A percentile compares a stretch with the other conserved stretches of the same genome.
Conservation (phyloP, 164 flowering plant genomes). For the Euptelea pleiosperma region DNA sequence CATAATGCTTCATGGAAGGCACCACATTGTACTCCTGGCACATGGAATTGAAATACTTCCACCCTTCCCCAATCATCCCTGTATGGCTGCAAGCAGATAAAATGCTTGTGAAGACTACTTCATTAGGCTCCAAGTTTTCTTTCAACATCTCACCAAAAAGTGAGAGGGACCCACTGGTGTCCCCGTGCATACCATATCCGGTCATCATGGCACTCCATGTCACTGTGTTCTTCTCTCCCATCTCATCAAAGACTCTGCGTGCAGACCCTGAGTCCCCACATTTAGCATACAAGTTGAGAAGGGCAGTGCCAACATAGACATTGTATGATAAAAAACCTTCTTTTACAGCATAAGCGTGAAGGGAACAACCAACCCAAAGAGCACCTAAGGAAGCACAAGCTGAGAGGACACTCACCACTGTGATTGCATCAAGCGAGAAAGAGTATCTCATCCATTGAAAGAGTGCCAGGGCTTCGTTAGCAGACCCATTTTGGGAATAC, state of each 20-base stretch:
- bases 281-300: constrained; percentile 64
- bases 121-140: constrained; percentile 51
- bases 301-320: constrained; percentile 60
- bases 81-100: constrained; percentile 71
- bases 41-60: constrained; percentile 51
- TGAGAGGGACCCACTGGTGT: constrained; percentile 37
- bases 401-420: constrained; percentile 52
- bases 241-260: constrained; percentile 51
- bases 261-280: constrained; percentile 62
- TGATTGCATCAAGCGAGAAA: constrained; percentile 52
- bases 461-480: constrained; percentile 41
- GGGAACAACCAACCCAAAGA: constrained; percentile 39
- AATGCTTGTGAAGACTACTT: constrained; percentile 52
- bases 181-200: constrained; percentile 73
- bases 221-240: constrained; percentile 46
- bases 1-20: constrained; percentile 71
- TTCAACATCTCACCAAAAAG: constrained; percentile 54
- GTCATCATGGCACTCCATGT: constrained; percentile 76
- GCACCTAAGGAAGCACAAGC: constrained; percentile 55
- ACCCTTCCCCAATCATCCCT: constrained; percentile 68
- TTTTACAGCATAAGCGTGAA: constrained; percentile 55
- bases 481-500: constrained; percentile 46
- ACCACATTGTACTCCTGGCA: constrained; percentile 36
- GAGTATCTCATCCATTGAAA: constrained; percentile 48
- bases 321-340: constrained; percentile 44